Percentiles rank a stretch among this genome's conserved stretches.
phyloP scores from a whole-genome alignment of 2,329 filamentous ascomycete species.

The Clonostachys rhizophaga region DNA sequence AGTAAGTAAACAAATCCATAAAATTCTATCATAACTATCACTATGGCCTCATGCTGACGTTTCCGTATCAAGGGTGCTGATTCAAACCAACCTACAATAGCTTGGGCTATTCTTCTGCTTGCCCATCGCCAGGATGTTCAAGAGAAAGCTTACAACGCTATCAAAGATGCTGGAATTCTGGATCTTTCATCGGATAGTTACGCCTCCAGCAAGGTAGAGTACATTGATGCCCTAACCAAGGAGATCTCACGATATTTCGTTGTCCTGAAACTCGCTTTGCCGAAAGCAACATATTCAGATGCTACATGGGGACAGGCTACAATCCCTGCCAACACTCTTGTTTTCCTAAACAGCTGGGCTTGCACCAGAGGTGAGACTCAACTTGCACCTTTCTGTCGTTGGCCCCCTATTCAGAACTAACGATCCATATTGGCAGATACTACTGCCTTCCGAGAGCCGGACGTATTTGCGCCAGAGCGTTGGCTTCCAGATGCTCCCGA shows the following conservation, averaged over 20 bases:
- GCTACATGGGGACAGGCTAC: constrained; percentile 13
- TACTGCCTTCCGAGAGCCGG: constrained; percentile 58
- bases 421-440: constrained; percentile 30
- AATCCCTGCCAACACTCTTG: constrained; percentile 49
- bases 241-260: constrained; percentile 61
- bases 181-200: constrained; percentile 7
- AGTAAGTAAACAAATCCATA: neutral
- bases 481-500: constrained; percentile 26
- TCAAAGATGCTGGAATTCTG: constrained; percentile 4
- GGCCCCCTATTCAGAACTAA: neutral
- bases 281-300: constrained; percentile 35
- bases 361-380: constrained; percentile 14
- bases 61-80: constrained; percentile 12
- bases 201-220: constrained; percentile 51
- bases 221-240: constrained; percentile 60
- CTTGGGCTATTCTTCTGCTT: constrained; percentile 18
- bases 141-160: constrained; percentile 13
- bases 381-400: neutral
- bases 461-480: constrained; percentile 49
- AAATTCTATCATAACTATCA: neutral
- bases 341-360: constrained; percentile 20
- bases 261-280: constrained; percentile 61
- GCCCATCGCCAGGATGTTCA: constrained; percentile 17
- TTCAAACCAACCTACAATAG: constrained; percentile 16
- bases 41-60: neutral